A percentile compares a stretch with the other conserved stretches of the same genome.
These are phyloP conservation scores for Rhododendron griersonianum DNA, from an alignment of 148 eudicot genomes.

Conservation along the genomic window DNA sequence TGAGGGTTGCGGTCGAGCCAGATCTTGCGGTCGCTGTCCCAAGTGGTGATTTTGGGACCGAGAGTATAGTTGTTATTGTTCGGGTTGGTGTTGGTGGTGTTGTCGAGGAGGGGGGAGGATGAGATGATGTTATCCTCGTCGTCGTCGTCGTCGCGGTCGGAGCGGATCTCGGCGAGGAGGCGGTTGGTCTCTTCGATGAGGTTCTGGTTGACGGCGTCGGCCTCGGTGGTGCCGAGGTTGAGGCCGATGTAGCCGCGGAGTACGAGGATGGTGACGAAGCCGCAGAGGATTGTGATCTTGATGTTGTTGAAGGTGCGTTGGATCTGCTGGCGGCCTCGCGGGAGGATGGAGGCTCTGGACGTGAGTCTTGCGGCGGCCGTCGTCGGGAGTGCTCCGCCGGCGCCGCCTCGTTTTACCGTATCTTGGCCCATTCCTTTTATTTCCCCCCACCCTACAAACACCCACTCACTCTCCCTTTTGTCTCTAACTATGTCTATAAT, in stretches of 20 bases:
- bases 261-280: slow-evolving; percentile 81
- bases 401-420: slow-evolving; percentile 19
- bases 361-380: slow-evolving; percentile 25
- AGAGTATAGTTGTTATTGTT: slow-evolving; percentile 20
- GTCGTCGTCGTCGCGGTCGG: slow-evolving; percentile 48
- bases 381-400: slow-evolving; percentile 23
- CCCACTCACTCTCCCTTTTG: neutral
- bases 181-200: slow-evolving; percentile 67
- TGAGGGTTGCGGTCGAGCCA: slow-evolving; percentile 55
- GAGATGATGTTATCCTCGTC: slow-evolving; percentile 18
- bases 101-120: slow-evolving; percentile 8
- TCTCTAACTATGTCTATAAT: neutral
- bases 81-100: slow-evolving; percentile 9
- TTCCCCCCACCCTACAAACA: neutral
- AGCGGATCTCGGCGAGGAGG: slow-evolving; percentile 70
- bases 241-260: slow-evolving; percentile 85
- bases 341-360: slow-evolving; percentile 1
- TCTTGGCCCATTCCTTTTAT: slow-evolving; percentile 39
- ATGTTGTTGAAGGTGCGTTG: slow-evolving; percentile 66
- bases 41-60: slow-evolving; percentile 51
- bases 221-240: slow-evolving; percentile 34
- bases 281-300: slow-evolving; percentile 81
- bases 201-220: slow-evolving; percentile 48
- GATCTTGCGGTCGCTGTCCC: slow-evolving; percentile 48
- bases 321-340: slow-evolving; percentile 47